Conservation (phyloP, 176 grass and related monocot genomes). For the Carex myosuroides region DNA sequence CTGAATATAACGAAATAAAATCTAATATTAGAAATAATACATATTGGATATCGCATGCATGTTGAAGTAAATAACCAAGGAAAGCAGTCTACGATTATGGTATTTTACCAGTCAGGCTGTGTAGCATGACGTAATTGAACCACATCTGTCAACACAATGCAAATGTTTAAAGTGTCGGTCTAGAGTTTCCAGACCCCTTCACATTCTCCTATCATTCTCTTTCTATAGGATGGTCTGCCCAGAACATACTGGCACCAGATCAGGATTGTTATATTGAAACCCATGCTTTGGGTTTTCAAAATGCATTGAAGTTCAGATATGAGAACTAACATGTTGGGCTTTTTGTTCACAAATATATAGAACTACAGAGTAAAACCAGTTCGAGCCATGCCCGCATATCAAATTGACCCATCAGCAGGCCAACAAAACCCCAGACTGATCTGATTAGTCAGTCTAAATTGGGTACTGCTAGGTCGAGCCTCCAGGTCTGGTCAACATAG, state of each 20-base stretch:
- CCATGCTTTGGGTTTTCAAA: neutral
- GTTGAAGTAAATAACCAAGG: neutral
- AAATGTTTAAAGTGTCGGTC: neutral
- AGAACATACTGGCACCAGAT: neutral
- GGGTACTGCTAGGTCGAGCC: neutral
- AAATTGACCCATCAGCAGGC: neutral
- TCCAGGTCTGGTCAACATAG: neutral
- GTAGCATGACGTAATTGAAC: neutral
- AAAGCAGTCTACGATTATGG: neutral
- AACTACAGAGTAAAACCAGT: neutral
- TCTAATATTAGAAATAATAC: neutral
- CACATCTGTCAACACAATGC: neutral
- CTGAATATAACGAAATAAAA: constrained; percentile 32
- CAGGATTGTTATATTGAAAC: neutral
- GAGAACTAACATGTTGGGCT: neutral
- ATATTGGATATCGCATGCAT: neutral
- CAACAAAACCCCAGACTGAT: neutral
- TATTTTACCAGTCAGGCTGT: neutral
- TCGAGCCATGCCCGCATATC: neutral
- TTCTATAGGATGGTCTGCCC: neutral
- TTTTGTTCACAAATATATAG: neutral
- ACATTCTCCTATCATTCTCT: neutral
- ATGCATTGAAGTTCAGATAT: neutral
- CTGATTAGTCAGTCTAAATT: neutral
- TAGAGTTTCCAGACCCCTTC: neutral